Conservation (phyloP, 1,284 basidiomycete genomes). For the Grifola frondosa region DNA sequence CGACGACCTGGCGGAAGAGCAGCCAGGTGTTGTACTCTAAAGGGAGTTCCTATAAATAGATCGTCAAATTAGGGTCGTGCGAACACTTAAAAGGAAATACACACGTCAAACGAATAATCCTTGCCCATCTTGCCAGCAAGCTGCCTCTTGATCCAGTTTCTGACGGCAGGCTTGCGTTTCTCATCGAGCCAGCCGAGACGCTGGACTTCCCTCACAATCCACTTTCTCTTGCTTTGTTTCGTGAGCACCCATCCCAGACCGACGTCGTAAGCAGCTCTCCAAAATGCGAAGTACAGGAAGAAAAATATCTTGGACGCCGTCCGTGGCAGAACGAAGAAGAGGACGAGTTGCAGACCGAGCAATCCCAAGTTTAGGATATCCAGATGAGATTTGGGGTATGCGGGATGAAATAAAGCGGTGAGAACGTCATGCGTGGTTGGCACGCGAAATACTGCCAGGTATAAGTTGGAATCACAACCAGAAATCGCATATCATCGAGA, state of each 20-base stretch:
- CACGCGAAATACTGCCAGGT: constrained; percentile 79
- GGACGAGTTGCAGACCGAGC: constrained; percentile 73
- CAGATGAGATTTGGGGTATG: constrained; percentile 87
- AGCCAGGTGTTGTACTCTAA: constrained; percentile 90
- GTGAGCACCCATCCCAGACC: constrained; percentile 94
- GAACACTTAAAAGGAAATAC: constrained; percentile 28
- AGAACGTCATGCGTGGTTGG: constrained; percentile 96
- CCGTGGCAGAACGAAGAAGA: constrained; percentile 72
- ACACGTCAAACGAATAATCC: constrained; percentile 89
- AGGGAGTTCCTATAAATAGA: constrained; percentile 59
- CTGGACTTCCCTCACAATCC: constrained; percentile 85
- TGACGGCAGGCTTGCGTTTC: constrained; percentile 58
- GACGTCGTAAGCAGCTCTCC: constrained; percentile 89
- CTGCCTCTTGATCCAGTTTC: constrained; percentile 85
- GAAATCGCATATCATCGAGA: not conserved
- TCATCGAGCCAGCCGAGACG: constrained; percentile 87
- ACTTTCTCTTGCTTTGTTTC: constrained; percentile 90
- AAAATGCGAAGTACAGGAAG: constrained; percentile 87
- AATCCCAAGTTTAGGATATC: constrained; percentile 85
- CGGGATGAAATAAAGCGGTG: constrained; percentile 87
- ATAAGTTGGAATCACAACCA: constrained; percentile 1
- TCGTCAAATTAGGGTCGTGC: constrained; percentile 17
- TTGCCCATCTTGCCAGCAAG: constrained; percentile 92
- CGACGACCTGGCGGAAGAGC: constrained; percentile 89
- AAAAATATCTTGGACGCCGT: constrained; percentile 66